Evolutionary conservation across 768 basidiomycete species (phyloP).

Genomic region (Leccinum longicurvipes): DNA sequence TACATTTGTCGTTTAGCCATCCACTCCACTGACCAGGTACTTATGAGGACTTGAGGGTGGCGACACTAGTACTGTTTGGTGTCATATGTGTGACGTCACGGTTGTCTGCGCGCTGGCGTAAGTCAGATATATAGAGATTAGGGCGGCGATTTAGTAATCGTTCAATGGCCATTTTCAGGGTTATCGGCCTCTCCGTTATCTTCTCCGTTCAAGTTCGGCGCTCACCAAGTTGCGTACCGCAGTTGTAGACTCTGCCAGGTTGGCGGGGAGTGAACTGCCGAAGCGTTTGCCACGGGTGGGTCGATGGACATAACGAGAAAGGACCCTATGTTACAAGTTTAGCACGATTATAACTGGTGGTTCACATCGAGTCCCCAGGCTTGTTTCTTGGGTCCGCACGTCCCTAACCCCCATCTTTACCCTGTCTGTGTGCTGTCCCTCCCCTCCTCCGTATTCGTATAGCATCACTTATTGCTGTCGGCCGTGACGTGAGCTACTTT

Average conservation of each 20-base stretch:
- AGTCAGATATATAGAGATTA: too few relatives aligned
- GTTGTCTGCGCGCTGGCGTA: too few relatives aligned
- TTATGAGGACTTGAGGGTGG: too few relatives aligned
- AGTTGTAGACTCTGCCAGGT: background rate
- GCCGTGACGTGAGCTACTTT: background rate
- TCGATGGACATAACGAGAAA: conserved; percentile 14
- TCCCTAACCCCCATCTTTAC: background rate
- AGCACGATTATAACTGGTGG: conserved; percentile 5
- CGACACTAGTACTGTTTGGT: too few relatives aligned
- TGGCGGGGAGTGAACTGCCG: background rate
- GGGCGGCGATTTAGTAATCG: too few relatives aligned
- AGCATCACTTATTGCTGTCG: background rate
- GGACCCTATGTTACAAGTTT: conserved; percentile 22
- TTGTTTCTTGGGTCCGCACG: conserved; percentile 10
- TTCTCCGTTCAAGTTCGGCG: too few relatives aligned
- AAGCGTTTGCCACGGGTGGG: background rate
- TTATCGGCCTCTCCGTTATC: too few relatives aligned
- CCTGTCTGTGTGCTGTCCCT: background rate
- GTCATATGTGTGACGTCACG: background rate
- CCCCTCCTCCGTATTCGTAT: background rate
- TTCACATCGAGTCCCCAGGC: conserved; percentile 7
- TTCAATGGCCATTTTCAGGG: too few relatives aligned
- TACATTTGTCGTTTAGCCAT: background rate
- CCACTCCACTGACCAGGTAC: too few relatives aligned
- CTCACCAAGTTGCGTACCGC: too few relatives aligned